These are phyloP conservation scores for Lasiosphaeria miniovina DNA, from an alignment of 495 filamentous ascomycete species.

Conservation along the genomic window DNA sequence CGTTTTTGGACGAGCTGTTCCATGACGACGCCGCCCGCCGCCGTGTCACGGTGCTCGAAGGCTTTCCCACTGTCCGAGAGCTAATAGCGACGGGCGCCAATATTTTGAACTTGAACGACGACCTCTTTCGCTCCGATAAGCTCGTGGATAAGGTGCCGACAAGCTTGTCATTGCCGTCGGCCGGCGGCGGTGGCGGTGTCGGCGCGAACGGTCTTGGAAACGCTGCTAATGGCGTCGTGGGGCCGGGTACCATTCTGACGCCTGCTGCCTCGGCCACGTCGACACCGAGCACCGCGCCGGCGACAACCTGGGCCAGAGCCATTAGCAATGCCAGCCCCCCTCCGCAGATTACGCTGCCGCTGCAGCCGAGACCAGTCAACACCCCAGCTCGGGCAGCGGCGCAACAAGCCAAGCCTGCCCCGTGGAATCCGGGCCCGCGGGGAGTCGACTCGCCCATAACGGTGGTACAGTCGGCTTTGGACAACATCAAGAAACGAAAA, in stretches of 20 bases:
- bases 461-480: conserved; percentile 58
- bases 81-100: conserved; percentile 56
- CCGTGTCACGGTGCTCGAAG: conserved; percentile 73
- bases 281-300: conserved; percentile 16
- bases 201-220: conserved; percentile 9
- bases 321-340: conserved; percentile 35
- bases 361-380: conserved; percentile 20
- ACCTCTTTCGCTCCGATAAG: conserved; percentile 65
- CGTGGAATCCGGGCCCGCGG: conserved; percentile 53
- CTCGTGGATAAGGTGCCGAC: conserved; percentile 32
- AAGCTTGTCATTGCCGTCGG: neutral
- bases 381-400: neutral
- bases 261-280: conserved; percentile 18
- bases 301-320: conserved; percentile 34
- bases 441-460: conserved; percentile 49
- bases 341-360: conserved; percentile 35
- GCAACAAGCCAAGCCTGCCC: conserved; percentile 14
- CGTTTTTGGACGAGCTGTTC: conserved; percentile 63
- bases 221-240: neutral
- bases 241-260: conserved; percentile 1
- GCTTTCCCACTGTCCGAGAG: conserved; percentile 65
- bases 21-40: conserved; percentile 50
- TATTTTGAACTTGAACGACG: conserved; percentile 54
- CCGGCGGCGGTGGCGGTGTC: neutral
- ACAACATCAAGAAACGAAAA: conserved; percentile 70